Percentiles rank a stretch among this genome's conserved stretches.
Conservation (phyloP, 345 rosid species). For the Eucalyptus cloeziana region DNA sequence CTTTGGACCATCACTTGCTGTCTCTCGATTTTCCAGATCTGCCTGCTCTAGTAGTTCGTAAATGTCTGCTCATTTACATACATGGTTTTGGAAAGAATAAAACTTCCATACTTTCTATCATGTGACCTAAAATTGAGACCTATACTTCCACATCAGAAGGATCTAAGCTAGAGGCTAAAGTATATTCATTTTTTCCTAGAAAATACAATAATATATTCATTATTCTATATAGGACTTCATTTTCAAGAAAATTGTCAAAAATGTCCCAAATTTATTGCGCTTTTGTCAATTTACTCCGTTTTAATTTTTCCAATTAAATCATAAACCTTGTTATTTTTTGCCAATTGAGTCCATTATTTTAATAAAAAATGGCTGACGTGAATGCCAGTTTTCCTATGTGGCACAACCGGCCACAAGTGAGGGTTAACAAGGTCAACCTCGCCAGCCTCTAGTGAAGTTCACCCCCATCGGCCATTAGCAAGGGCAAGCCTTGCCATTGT, state of each 20-base stretch:
- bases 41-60: not conserved
- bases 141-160: too few species aligned
- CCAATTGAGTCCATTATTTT: not conserved
- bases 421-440: too few species aligned
- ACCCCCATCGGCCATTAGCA: too few species aligned
- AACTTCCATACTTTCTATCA: too few species aligned
- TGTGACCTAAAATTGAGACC: too few species aligned
- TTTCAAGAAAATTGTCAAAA: not conserved
- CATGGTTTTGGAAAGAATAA: not conserved
- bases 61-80: not conserved
- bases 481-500: too few species aligned
- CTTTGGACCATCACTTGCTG: not conserved
- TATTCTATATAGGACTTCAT: not conserved
- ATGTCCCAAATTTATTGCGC: not conserved
- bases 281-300: not conserved
- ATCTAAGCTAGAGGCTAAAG: too few species aligned
- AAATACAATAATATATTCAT: too few species aligned
- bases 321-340: not conserved
- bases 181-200: too few species aligned
- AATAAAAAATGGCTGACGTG: accelerated
- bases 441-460: too few species aligned
- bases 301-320: too few species aligned
- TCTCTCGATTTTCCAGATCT: not conserved
- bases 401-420: accelerated
- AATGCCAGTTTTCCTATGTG: accelerated